Evolutionary conservation across 179 eudicot species (phyloP).

Genomic region (Corrigiola litoralis): DNA sequence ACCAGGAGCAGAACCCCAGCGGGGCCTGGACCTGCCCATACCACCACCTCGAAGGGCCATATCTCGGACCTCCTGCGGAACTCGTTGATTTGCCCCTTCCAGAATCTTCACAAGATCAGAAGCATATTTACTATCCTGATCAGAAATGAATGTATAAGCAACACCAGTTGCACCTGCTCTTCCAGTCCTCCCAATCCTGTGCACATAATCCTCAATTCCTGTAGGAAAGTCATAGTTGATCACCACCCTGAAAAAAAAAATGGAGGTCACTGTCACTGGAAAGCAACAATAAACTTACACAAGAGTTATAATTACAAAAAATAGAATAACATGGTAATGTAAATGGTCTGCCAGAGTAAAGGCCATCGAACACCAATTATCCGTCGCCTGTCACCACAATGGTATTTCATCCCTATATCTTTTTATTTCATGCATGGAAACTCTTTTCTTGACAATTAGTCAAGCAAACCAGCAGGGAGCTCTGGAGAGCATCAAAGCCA

Average conservation of each 20-base stretch:
- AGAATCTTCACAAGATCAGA: conserved; percentile 79
- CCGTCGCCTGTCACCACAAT: no score
- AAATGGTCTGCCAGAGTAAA: no score
- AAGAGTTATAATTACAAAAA: no score
- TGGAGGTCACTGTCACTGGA: background rate
- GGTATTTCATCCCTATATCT: no score
- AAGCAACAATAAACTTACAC: background rate
- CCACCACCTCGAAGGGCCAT: conserved; percentile 83
- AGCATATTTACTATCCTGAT: conserved; percentile 85
- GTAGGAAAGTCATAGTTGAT: conserved; percentile 94
- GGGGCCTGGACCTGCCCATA: conserved; percentile 47
- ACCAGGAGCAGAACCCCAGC: conserved; percentile 66
- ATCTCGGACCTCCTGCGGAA: conserved; percentile 76
- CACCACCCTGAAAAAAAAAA: conserved; percentile 65
- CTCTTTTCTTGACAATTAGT: no score
- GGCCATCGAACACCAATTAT: no score
- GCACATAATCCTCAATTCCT: conserved; percentile 95
- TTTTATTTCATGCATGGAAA: no score
- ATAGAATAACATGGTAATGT: no score
- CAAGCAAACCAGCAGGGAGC: no score
- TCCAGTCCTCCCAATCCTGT: conserved; percentile 98
- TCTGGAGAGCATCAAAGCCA: no score
- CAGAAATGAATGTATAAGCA: conserved; percentile 78
- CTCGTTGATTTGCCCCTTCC: conserved; percentile 87
- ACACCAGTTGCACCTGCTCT: conserved; percentile 96